Evolutionary conservation across 306 rosid species (phyloP), one percentile per base, ranked within the genome.

Genomic region (Fragaria ananassa): DNA sequence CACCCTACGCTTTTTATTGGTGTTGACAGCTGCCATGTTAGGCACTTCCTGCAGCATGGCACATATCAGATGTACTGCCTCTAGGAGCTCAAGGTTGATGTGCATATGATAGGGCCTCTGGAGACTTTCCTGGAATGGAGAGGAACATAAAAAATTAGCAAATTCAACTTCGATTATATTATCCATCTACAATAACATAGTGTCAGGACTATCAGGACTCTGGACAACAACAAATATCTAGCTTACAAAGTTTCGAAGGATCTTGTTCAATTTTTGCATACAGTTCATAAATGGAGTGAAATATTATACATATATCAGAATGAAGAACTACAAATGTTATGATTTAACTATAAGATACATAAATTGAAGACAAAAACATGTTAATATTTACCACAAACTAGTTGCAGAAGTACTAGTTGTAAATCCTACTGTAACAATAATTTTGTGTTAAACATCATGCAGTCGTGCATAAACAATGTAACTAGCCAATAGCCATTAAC

Each of bases 81-180:
- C 97, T 74, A 92, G 73, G 60, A 92, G 97, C 89, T 95, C 99
- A 29, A 89, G 97, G 83, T 89, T 95, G 66, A 95, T 95, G 86
- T 95, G 99, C 97, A 95, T 95, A 75, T 95, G 99, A 74, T 90
- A 92, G 15, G 99, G 99, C 79, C 97, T 84, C 86, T 92, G 97
- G 80, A 89, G 82, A 78, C 97, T 90, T 87, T 88, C 99, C 99
- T 95, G 90, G 50, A 83, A 67, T 27, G 14, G 45, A 66, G 21
- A 17, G 31, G 15, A 41, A 62, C 41, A 31, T 2, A 41, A 21
- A 8, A 21, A 10, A 3, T 39, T 25, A 58, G 29, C 31, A 21
- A 23, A 57, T 57, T 25, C 27, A 25, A 57, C 8, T 23, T 25
- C 17, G 17, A 58, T 31, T 35, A 23, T 58, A 58, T 13, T 25